Base-by-base conservation (phyloP, 306 rosid genomes). In the Vigna mungo region DNA sequence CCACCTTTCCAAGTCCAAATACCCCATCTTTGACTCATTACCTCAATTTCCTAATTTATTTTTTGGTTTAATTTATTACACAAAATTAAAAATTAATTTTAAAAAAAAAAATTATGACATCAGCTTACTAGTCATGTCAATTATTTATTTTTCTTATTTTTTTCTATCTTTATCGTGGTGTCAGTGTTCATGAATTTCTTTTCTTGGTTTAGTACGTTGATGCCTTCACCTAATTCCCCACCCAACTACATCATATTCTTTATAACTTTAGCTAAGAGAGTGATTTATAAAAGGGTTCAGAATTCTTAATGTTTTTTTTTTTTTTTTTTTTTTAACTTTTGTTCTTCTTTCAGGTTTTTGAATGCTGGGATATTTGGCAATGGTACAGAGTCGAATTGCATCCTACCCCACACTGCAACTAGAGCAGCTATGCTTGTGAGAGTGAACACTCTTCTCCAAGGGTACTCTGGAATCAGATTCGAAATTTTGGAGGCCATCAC, bases 381-480 rank as follows among this genome's bases (percentile, higher is more conserved):
- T 18, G 90, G 93, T 4, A 89, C 88, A 16, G 96, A 92, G 52
- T 53, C 96, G 0, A 74, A 80, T 10, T 94, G 93, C 75, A 92
- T 88, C 13, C 43, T 94, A 74, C 96, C 98, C 3, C 94, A 84
- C 80, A 70, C 94, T 0, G 87, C 98, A 21, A 88, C 96, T 0
- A 89, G 98, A 59, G 97, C 98, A 4, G 98, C 95, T 4, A 90
- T 94, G 90, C 71, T 92, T 1, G 98, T 94, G 8, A 79, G 98
- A 51, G 90, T 90, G 74, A 94, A 94, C 86, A 90, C 98, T 3
- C 97, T 94, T 25, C 96, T 94, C 14, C 98, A 94, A 80, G 98
- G 98, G 0, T 94, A 90, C 84, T 94, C 98, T 0, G 98, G 98
- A 36, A 94, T 94, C 0, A 83, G 98, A 80, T 94, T 94, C 27